Evolutionary conservation across 2,329 filamentous ascomycete genomes (phyloP).

Genomic region (Scedosporium apiospermum): DNA sequence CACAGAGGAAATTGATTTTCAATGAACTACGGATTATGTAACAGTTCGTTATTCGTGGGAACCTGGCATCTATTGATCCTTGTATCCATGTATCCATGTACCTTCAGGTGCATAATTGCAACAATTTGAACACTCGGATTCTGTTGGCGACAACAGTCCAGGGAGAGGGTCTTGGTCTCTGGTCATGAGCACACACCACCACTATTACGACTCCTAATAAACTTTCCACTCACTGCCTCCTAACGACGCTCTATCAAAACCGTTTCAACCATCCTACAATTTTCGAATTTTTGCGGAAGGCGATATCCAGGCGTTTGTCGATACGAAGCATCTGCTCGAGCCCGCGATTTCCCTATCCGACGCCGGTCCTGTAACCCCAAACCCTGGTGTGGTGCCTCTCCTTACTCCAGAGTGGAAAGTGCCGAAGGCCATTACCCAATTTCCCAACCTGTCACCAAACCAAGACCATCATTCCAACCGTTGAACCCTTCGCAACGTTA

Average conservation of each 20-base stretch:
- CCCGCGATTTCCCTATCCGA: neutral
- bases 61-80: neutral
- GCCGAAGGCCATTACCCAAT: neutral
- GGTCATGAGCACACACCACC: conserved; percentile 7
- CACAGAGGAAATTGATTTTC: neutral
- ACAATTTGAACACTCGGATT: neutral
- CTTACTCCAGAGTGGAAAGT: neutral
- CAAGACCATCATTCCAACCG: neutral
- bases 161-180: conserved; percentile 2
- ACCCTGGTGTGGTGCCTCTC: neutral
- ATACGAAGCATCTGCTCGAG: neutral
- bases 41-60: neutral
- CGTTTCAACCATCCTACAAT: neutral
- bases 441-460: neutral
- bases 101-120: neutral
- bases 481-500: neutral
- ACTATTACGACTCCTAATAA: neutral
- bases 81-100: neutral
- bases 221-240: neutral
- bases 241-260: neutral
- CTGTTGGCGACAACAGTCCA: conserved; percentile 4
- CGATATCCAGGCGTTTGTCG: neutral
- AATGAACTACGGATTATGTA: neutral
- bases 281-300: neutral
- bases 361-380: neutral